Base-by-base conservation (phyloP, 108 stramenopile genomes). In the Cylindrotheca fusiformis region DNA sequence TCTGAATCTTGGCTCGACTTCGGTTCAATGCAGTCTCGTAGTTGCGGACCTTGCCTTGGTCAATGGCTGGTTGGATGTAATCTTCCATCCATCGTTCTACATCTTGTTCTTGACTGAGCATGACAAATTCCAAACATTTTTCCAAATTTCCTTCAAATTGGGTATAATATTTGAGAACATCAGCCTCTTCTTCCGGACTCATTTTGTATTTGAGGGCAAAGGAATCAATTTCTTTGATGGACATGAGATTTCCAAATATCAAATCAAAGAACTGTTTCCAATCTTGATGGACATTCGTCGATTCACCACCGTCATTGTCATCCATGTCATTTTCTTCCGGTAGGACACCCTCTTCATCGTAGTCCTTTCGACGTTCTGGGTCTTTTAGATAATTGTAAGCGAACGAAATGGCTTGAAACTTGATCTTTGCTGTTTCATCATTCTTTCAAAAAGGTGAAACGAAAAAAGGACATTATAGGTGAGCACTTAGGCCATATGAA, bases 191-290 rank as follows among this genome's bases (percentile, higher is more conserved):
- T 67, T 93, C 91, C 29, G 88, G 82, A 12, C 83, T 84, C 68
- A 88, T 85, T 53, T 93, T 93, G 79, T 93, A 93, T 46, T 87
- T 86, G n/a, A 63, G 49, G 22, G 78, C 78, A 68, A 93, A 93
- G 4, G 72, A 69, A 60, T 90, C 85, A 59, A 93, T 93, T 30
- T 90, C 74, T 21, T 70, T 63, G 1, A 70, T 72, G 2, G 87
- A 84, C 20, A 55, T 3, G 1, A 90, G 79, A 45, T 83, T 86
- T 0, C 88, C 88, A 74, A 93, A 93, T 8, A 93, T 80, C 26
- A 48, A 47, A 48, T 76, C 71, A 75, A 93, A 93, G 60, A 87
- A 93, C 6, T 82, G 72, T 48, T 75, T 82, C 80, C 79, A 81
- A 33, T 55, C 28, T 30, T 72, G 55, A 10, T 3, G 22, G 21